phyloP scores from a whole-genome alignment of 2,329 filamentous ascomycete genomes.

The Ophiognomonia clavigignenti-juglandacearum region DNA sequence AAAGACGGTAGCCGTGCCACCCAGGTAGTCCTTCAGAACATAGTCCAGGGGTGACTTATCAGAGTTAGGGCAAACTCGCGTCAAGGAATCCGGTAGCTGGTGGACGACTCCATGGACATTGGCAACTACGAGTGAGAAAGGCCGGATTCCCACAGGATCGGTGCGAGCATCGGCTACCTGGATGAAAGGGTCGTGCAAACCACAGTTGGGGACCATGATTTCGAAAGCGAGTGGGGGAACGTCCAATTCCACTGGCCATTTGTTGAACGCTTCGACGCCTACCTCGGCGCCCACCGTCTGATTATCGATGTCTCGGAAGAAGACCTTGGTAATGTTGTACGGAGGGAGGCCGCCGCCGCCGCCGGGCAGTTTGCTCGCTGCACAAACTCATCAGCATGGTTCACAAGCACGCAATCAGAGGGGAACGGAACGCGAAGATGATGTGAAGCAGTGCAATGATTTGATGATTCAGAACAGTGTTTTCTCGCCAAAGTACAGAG shows the following conservation, averaged over 20 bases:
- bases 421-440: conserved; percentile 9
- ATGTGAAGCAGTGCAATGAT: background rate
- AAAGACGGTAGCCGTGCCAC: conserved; percentile 75
- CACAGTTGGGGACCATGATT: conserved; percentile 79
- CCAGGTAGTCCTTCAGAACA: conserved; percentile 75
- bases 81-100: conserved; percentile 69
- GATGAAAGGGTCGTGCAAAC: conserved; percentile 66
- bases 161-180: conserved; percentile 73
- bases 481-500: conserved; percentile 59
- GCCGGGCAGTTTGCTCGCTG: conserved; percentile 47
- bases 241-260: conserved; percentile 71
- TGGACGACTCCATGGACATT: conserved; percentile 68
- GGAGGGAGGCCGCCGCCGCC: conserved; percentile 60
- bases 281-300: conserved; percentile 77
- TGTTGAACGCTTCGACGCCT: conserved; percentile 65
- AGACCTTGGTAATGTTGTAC: conserved; percentile 77
- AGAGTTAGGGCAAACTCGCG: conserved; percentile 68
- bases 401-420: conserved; percentile 17
- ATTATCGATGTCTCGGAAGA: conserved; percentile 67
- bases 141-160: conserved; percentile 59
- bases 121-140: conserved; percentile 62
- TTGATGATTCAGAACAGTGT: conserved; percentile 29
- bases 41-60: conserved; percentile 78
- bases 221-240: conserved; percentile 80
- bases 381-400: conserved; percentile 32